Conservation (phyloP, 2,329 filamentous ascomycete genomes). For the Xylaria sp. region DNA sequence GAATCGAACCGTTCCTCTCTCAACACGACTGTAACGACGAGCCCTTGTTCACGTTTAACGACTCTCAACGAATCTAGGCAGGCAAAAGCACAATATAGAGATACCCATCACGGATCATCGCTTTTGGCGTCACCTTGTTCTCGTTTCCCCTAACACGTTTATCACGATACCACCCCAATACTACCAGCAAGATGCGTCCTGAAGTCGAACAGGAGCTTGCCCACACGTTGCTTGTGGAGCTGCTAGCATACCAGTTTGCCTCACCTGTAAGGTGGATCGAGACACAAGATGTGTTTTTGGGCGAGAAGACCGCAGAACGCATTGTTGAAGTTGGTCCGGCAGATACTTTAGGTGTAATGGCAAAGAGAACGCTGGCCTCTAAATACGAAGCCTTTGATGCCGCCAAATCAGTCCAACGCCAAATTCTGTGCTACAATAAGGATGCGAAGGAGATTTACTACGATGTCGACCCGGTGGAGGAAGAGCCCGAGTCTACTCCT, state of each 20-base stretch:
- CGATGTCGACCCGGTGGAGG: constrained; percentile 92
- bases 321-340: constrained; percentile 98
- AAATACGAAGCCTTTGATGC: constrained; percentile 99
- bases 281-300: constrained; percentile 99
- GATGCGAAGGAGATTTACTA: constrained; percentile 99
- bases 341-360: constrained; percentile 97
- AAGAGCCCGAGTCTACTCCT: constrained; percentile 74
- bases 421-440: constrained; percentile 99
- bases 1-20: background rate
- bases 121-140: background rate
- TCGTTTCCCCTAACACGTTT: background rate
- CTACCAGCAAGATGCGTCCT: constrained; percentile 77
- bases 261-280: constrained; percentile 99
- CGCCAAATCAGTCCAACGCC: constrained; percentile 91
- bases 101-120: constrained; percentile 1
- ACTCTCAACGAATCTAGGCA: background rate
- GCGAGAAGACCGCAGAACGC: constrained; percentile 92
- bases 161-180: constrained; percentile 19
- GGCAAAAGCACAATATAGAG: background rate
- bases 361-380: constrained; percentile 89
- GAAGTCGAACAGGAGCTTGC: constrained; percentile 99
- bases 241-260: constrained; percentile 98
- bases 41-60: background rate
- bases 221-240: constrained; percentile 97
- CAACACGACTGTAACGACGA: background rate